phyloP scores from a whole-genome alignment of 177 flowering plant species.

The Vitis hybrid region DNA sequence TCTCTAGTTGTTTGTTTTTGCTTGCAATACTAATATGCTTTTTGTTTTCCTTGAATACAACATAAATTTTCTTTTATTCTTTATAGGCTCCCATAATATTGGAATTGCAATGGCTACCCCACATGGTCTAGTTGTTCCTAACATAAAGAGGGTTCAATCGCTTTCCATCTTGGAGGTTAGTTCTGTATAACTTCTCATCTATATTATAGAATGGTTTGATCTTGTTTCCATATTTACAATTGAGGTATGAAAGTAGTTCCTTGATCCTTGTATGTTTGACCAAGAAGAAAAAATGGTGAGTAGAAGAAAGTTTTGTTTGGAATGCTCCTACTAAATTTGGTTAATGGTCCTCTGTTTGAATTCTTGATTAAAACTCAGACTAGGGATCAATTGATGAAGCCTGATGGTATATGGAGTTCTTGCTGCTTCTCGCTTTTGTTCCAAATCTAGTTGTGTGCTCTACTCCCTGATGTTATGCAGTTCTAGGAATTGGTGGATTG shows the following conservation, averaged over 20 bases:
- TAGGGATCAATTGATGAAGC: no score
- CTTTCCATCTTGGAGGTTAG: conserved; percentile 86
- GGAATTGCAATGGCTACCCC: conserved; percentile 98
- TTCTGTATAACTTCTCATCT: not conserved
- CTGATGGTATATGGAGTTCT: no score
- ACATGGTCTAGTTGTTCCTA: conserved; percentile 88
- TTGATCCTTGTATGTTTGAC: conserved; percentile 1
- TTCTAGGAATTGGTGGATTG: no score
- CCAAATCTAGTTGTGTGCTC: no score
- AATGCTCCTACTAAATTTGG: conserved; percentile 6
- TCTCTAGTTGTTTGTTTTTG: not conserved
- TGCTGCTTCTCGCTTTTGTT: no score
- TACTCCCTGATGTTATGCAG: no score
- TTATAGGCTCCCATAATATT: conserved; percentile 79
- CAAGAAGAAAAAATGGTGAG: not conserved
- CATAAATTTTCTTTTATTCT: no score
- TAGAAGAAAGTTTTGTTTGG: not conserved
- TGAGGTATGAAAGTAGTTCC: not conserved
- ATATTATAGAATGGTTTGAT: not conserved
- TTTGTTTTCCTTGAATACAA: no score
- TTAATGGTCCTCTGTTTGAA: not conserved
- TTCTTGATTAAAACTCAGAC: not conserved
- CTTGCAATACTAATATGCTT: not conserved
- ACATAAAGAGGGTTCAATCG: conserved; percentile 84
- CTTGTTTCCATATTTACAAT: not conserved